Base-by-base conservation (phyloP, 2,329 filamentous ascomycete genomes). In the Beauveria asiatica region DNA sequence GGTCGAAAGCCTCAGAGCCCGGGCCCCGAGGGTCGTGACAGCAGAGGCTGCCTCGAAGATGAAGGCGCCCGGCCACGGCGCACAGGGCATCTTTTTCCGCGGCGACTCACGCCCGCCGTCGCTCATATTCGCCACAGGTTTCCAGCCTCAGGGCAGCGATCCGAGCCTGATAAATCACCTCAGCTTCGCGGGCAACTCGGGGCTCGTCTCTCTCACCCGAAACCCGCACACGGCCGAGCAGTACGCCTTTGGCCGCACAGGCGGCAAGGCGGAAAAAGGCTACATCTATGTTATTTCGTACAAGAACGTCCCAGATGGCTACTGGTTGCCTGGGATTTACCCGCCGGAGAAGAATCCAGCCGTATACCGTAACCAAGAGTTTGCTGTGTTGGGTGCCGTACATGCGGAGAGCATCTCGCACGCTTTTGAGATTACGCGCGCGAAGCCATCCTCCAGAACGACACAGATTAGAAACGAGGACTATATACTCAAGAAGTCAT, bases 321-420 rank as follows among this genome's bases (percentile, higher is more conserved):
- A 59, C 58, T 62, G 58, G 54, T 44, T 64, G 13, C 62, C 62
- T 6, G 62, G 42, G 1, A 25, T 62, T 3, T 62, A 54, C 39
- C 11, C 16, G 23, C 51, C 39, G 17, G 23, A 11, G 21, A 54
- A 44, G 51, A 42, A 54, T 17, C 51, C 51, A 1, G 51, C 51
- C 2, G 37, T 54, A 6, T 7, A 16, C 23, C 51, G 51, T 23
- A 54, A 54, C 23, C 51, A 54, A 11, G 51, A 54, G 39, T 54
- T 54, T 54, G 51, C 51, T 7, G 51, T 54, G 9, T 23, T 25
- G 9, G 51, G 51, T 9, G 16, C 51, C 5, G 51, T 54, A 2
- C 51, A 9, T 23, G 37, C 51, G 16, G 10, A 39, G 37, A 54
- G 51, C 39, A 54, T 54, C 19, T 44, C 51, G 39, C 51, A 54